Percentiles rank a stretch among this genome's conserved stretches.
Evolutionary conservation across 331 rosid genomes (phyloP).

Genomic region (Erythrophleum ivorense): DNA sequence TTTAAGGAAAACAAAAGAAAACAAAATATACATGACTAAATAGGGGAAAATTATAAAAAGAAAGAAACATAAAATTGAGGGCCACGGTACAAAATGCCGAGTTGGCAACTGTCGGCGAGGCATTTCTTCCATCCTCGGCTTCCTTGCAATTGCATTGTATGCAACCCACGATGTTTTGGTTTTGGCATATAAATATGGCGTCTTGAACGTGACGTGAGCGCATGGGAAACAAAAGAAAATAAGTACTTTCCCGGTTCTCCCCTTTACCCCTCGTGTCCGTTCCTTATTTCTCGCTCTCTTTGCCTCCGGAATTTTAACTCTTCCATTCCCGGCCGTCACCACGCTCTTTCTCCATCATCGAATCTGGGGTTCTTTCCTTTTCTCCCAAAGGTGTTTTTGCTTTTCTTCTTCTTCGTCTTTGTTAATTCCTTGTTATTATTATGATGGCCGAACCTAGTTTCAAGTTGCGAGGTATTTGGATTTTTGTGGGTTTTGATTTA

Average conservation of each 20-base stretch:
- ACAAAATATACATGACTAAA: not conserved
- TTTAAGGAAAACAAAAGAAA: not conserved
- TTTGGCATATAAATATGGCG: not conserved
- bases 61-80: not conserved
- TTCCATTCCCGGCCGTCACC: conserved; percentile 38
- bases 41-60: not conserved
- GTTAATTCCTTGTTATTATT: not conserved
- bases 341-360: conserved; percentile 5
- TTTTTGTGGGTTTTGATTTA: conserved; percentile 13
- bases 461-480: not conserved
- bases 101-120: conserved; percentile 20
- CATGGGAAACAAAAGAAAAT: not conserved
- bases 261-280: conserved; percentile 39
- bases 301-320: not conserved
- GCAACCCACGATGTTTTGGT: not conserved
- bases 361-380: conserved; percentile 57
- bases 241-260: conserved; percentile 37
- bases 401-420: not conserved
- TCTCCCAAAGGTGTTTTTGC: conserved; percentile 41
- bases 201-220: not conserved
- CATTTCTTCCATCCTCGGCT: not conserved
- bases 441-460: not conserved
- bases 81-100: not conserved
- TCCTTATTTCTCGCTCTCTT: not conserved
- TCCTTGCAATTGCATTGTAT: not conserved